phyloP scores from a whole-genome alignment of 192 early-diverging fungal genomes.

The Podila epicladia region DNA sequence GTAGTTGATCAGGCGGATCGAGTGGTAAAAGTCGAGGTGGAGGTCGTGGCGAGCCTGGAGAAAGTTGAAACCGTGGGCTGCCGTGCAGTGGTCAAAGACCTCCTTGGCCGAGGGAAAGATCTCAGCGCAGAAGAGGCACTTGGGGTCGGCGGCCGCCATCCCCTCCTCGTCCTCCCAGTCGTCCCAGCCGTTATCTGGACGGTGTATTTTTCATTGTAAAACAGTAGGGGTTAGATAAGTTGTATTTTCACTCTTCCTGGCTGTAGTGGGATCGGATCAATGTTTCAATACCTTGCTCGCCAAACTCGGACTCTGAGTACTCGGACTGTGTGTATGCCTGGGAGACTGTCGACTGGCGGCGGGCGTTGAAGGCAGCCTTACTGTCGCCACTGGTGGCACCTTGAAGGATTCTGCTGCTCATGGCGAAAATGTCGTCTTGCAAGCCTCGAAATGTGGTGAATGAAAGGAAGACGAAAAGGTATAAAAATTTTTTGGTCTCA shows the following conservation, averaged over 20 bases:
- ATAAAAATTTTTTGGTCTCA: not conserved
- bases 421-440: not conserved
- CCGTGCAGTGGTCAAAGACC: slow-evolving; percentile 70
- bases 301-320: slow-evolving; percentile 50
- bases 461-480: not conserved
- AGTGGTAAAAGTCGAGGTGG: slow-evolving; percentile 88
- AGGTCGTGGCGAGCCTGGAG: slow-evolving; percentile 50
- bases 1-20: slow-evolving; percentile 81
- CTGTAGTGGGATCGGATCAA: not conserved
- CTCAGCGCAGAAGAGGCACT: slow-evolving; percentile 78
- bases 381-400: slow-evolving; percentile 25
- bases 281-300: slow-evolving; percentile 27
- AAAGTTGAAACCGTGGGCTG: slow-evolving; percentile 77
- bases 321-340: slow-evolving; percentile 52
- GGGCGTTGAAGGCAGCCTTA: slow-evolving; percentile 35
- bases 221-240: not conserved
- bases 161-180: slow-evolving; percentile 81
- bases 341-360: slow-evolving; percentile 37
- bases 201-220: not conserved
- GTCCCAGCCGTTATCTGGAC: slow-evolving; percentile 63
- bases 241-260: not conserved
- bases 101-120: slow-evolving; percentile 58
- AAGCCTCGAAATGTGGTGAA: not conserved
- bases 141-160: slow-evolving; percentile 52
- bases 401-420: slow-evolving; percentile 45